A percentile compares a stretch with the other conserved stretches of the same genome.
These are phyloP conservation scores for Sungouiozyma ichnusensis DNA, from an alignment of 805 yeast genomes.

Conservation along the genomic window DNA sequence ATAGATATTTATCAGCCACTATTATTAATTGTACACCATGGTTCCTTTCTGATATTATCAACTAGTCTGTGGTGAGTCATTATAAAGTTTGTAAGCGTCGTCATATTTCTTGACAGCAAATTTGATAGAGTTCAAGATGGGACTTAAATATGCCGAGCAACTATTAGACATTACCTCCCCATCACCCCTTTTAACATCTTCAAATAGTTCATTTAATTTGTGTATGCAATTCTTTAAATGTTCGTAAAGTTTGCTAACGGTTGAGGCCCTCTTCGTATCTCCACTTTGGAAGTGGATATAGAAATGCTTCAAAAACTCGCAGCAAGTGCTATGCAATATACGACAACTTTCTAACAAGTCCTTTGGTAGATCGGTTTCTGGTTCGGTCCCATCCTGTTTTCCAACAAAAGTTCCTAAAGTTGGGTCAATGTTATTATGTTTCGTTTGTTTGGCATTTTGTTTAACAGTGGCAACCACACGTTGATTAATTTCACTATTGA, in stretches of 20 bases:
- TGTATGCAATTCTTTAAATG: constrained; percentile 39
- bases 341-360: constrained; percentile 40
- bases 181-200: constrained; percentile 22
- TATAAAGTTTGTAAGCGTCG: constrained; percentile 5
- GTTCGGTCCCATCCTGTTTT: constrained; percentile 22
- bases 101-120: constrained; percentile 41
- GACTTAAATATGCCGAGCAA: constrained; percentile 31
- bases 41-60: background rate
- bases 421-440: constrained; percentile 22
- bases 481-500: constrained; percentile 28
- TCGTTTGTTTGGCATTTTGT: constrained; percentile 44
- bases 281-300: constrained; percentile 53
- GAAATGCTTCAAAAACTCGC: constrained; percentile 67
- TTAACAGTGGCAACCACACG: constrained; percentile 38
- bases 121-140: constrained; percentile 35
- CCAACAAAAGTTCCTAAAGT: constrained; percentile 19
- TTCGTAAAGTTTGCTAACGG: constrained; percentile 37
- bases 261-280: constrained; percentile 34
- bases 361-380: constrained; percentile 26
- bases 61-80: background rate
- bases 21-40: too few relatives aligned
- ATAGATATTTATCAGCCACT: too few relatives aligned
- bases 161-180: constrained; percentile 21
- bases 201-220: constrained; percentile 28
- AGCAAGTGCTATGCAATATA: constrained; percentile 58